phyloP scores from a whole-genome alignment of 192 early-diverging fungal genomes.

The Phlyctochytrium planicorne region DNA sequence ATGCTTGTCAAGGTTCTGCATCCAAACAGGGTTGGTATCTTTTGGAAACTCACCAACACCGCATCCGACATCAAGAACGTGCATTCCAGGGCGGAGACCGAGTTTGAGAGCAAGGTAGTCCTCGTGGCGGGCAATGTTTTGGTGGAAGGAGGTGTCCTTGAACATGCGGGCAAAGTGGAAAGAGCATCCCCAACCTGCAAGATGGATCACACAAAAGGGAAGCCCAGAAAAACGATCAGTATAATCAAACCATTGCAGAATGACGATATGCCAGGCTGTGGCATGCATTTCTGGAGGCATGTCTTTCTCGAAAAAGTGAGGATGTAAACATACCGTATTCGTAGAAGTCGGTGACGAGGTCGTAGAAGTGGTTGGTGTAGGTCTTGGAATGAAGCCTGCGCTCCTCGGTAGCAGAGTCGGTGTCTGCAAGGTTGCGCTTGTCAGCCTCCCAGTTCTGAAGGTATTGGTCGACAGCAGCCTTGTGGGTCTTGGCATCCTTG shows the following conservation, averaged over 20 bases:
- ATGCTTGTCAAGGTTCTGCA: not conserved
- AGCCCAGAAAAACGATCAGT: too few relatives aligned
- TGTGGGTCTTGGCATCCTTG: conserved; percentile 37
- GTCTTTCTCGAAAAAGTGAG: too few relatives aligned
- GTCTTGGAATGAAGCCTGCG: conserved; percentile 31
- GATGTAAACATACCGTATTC: conserved; percentile 42
- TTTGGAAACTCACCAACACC: conserved; percentile 75
- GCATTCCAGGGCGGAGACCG: conserved; percentile 63
- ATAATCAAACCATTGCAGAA: too few relatives aligned
- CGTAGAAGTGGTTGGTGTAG: conserved; percentile 54
- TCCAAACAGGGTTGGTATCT: conserved; percentile 9
- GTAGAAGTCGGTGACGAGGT: conserved; percentile 56
- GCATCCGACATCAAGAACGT: conserved; percentile 91
- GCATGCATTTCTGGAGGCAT: not conserved
- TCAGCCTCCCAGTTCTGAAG: conserved; percentile 43
- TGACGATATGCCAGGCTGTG: conserved; percentile 13
- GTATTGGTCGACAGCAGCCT: conserved; percentile 46
- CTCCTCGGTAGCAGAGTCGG: conserved; percentile 32
- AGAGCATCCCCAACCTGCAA: conserved; percentile 77
- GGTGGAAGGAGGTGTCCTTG: conserved; percentile 70
- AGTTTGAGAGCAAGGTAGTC: conserved; percentile 79
- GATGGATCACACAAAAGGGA: not conserved
- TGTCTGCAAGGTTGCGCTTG: conserved; percentile 32
- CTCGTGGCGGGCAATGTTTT: conserved; percentile 88
- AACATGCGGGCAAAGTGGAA: conserved; percentile 92